Percentiles rank a stretch among this genome's conserved stretches.
These are phyloP conservation scores for Periconia sp. DNA, from an alignment of 2,329 filamentous ascomycete species.

Conservation along the genomic window DNA sequence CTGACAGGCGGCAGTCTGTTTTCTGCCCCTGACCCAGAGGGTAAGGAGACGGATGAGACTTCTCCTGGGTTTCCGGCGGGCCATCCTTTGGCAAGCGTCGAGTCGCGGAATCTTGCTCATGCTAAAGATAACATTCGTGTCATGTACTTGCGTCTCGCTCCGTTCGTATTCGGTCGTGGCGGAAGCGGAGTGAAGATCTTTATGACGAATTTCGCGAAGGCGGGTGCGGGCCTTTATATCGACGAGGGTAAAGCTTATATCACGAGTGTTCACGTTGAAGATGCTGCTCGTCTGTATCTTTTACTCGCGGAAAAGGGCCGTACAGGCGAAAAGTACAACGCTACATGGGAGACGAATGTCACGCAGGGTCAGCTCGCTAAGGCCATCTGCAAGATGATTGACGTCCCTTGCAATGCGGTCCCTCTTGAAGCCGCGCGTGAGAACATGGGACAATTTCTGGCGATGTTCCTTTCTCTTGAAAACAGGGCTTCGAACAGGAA, in stretches of 20 bases:
- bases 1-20: constrained; percentile 42
- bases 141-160: constrained; percentile 48
- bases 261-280: constrained; percentile 52
- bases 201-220: constrained; percentile 41
- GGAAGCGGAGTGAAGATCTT: constrained; percentile 40
- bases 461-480: constrained; percentile 41
- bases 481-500: constrained; percentile 46
- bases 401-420: constrained; percentile 17
- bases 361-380: constrained; percentile 37
- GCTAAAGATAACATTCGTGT: constrained; percentile 41
- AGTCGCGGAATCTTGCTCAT: background rate
- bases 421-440: constrained; percentile 32
- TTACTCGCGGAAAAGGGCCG: constrained; percentile 44
- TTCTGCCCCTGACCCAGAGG: constrained; percentile 27
- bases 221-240: constrained; percentile 32
- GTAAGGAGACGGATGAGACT: constrained; percentile 37
- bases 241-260: constrained; percentile 23
- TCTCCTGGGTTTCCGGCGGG: constrained; percentile 25
- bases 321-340: constrained; percentile 47
- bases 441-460: constrained; percentile 38
- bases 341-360: constrained; percentile 35
- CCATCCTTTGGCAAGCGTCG: constrained; percentile 17
- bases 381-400: constrained; percentile 34
- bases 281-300: constrained; percentile 51
- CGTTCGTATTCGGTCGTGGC: constrained; percentile 54